Evolutionary conservation across 805 yeast species (phyloP).

Genomic region (Metschnikowia koreensis): DNA sequence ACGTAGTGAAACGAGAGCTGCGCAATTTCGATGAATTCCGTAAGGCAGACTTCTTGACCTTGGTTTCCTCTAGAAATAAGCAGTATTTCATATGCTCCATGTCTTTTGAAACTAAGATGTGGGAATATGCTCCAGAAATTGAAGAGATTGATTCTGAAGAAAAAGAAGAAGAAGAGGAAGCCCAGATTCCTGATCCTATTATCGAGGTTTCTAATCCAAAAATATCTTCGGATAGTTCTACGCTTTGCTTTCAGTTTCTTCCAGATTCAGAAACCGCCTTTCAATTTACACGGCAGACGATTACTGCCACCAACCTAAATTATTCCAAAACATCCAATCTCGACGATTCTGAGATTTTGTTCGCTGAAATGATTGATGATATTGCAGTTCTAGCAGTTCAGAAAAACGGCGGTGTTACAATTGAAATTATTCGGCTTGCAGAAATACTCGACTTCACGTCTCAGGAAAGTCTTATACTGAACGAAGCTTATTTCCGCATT

Average conservation of each 20-base stretch:
- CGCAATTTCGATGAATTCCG: conserved; percentile 30
- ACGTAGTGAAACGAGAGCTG: conserved; percentile 24
- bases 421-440: neutral
- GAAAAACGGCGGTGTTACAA: neutral
- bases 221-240: conserved; percentile 15
- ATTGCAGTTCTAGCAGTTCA: conserved; percentile 3
- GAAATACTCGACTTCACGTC: neutral
- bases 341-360: conserved; percentile 2
- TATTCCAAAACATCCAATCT: neutral
- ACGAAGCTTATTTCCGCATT: neutral
- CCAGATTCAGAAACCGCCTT: conserved; percentile 17
- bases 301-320: conserved; percentile 24
- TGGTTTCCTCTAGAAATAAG: conserved; percentile 18
- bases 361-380: conserved; percentile 6
- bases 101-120: conserved; percentile 37
- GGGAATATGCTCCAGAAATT: conserved; percentile 30
- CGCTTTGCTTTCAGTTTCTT: conserved; percentile 18
- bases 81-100: conserved; percentile 34
- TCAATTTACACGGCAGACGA: conserved; percentile 26
- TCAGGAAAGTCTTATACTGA: neutral
- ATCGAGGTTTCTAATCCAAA: conserved; percentile 25
- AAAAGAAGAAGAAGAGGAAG: conserved; percentile 13
- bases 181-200: conserved; percentile 20
- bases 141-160: conserved; percentile 26
- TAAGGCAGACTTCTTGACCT: conserved; percentile 25